Conservation (phyloP, 164 flowering plant species). For the Akebia trifoliata region DNA sequence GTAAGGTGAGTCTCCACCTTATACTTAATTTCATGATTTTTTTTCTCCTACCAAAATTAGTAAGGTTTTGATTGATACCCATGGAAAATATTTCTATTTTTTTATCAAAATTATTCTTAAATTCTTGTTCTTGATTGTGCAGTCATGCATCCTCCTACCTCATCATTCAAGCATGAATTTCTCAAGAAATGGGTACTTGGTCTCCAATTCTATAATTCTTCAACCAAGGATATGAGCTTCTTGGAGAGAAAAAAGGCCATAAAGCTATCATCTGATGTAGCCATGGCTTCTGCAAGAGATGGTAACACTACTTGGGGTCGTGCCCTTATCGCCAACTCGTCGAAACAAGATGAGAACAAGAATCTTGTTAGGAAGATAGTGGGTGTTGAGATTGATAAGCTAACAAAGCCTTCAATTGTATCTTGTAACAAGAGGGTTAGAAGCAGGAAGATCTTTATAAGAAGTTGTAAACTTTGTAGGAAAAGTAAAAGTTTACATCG, state of each 20-base stretch:
- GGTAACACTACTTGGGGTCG: constrained; percentile 66
- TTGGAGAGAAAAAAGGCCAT: constrained; percentile 56
- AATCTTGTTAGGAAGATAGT: constrained; percentile 25
- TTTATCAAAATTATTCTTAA: too few relatives aligned
- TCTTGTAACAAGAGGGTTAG: constrained; percentile 11
- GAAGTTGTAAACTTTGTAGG: constrained; percentile 17
- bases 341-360: constrained; percentile 21
- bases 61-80: too few relatives aligned
- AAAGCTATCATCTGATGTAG: constrained; percentile 67
- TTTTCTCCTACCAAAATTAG: too few relatives aligned
- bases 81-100: too few relatives aligned
- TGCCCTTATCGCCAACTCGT: constrained; percentile 42
- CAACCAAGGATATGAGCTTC: constrained; percentile 27
- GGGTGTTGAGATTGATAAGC: constrained; percentile 20
- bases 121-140: neutral
- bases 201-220: constrained; percentile 12
- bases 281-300: constrained; percentile 62
- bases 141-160: constrained; percentile 14
- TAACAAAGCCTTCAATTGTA: constrained; percentile 5
- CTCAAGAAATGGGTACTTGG: constrained; percentile 21
- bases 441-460: constrained; percentile 47
- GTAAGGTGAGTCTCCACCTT: too few relatives aligned
- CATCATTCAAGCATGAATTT: constrained; percentile 19
- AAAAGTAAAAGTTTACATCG: constrained; percentile 14
- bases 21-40: too few relatives aligned